Evolutionary conservation across 768 basidiomycete species (phyloP).

Genomic region (Gyrodon lividus): DNA sequence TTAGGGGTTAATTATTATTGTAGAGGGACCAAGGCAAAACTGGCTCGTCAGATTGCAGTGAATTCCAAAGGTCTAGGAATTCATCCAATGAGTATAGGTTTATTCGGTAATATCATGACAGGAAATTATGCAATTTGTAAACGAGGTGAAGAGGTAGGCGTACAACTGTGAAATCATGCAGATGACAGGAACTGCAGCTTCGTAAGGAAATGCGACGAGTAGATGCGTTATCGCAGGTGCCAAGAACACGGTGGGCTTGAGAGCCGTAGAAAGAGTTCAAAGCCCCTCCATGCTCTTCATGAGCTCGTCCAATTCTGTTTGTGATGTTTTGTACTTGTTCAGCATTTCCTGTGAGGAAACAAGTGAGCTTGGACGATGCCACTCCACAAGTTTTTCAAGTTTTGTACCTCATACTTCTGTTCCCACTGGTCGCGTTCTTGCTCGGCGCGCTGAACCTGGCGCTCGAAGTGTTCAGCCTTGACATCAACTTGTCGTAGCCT

Average conservation of each 20-base stretch:
- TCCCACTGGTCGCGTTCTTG: slow-evolving; percentile 93
- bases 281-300: slow-evolving; percentile 71
- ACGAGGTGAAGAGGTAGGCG: slow-evolving; percentile 16
- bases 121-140: slow-evolving; percentile 24
- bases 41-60: not conserved
- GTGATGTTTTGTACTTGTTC: slow-evolving; percentile 67
- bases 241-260: not conserved
- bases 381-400: not conserved
- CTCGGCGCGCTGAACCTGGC: slow-evolving; percentile 82
- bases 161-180: slow-evolving; percentile 21
- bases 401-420: slow-evolving; percentile 87
- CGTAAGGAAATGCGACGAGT: slow-evolving; percentile 4
- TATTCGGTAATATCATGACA: slow-evolving; percentile 16
- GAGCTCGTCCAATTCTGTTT: slow-evolving; percentile 84
- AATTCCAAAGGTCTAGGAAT: not conserved
- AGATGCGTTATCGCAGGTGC: slow-evolving; percentile 2
- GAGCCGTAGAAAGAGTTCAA: slow-evolving; percentile 33
- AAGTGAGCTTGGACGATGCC: slow-evolving; percentile 3
- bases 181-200: slow-evolving; percentile 12
- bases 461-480: slow-evolving; percentile 98
- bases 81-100: not conserved
- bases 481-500: slow-evolving; percentile 96
- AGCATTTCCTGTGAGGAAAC: slow-evolving; percentile 55
- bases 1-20: too few species aligned
- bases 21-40: not conserved